Conservation (phyloP, 768 basidiomycete species). For the Tricholoma sp. region DNA sequence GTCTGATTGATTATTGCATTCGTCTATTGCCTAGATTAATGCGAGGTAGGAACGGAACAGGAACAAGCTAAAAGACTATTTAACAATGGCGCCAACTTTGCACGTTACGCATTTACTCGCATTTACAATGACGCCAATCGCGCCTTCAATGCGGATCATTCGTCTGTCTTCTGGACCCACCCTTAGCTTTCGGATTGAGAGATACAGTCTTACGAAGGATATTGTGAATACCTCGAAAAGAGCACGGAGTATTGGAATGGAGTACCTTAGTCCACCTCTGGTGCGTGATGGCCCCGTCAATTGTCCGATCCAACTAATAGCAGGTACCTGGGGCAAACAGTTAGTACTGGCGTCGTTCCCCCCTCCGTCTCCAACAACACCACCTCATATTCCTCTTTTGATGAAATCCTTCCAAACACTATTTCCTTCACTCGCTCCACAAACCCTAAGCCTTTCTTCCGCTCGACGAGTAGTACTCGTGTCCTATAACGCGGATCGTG, state of each 20-base stretch:
- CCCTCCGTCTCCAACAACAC: constrained; percentile 64
- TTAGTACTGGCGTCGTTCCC: constrained; percentile 90
- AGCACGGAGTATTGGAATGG: constrained; percentile 74
- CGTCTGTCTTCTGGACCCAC: constrained; percentile 89
- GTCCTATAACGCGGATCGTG: constrained; percentile 82
- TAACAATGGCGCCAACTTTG: constrained; percentile 86
- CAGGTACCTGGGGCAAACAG: constrained; percentile 32
- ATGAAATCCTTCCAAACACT: constrained; percentile 96
- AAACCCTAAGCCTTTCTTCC: constrained; percentile 74
- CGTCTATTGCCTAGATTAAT: neutral
- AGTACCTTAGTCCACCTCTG: constrained; percentile 89
- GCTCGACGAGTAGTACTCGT: constrained; percentile 93
- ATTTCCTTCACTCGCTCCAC: constrained; percentile 88
- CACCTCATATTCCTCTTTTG: constrained; percentile 83
- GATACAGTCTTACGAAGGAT: constrained; percentile 91
- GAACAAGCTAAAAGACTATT: constrained; percentile 91
- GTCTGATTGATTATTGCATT: constrained; percentile 12
- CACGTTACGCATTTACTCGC: constrained; percentile 91
- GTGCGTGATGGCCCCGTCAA: constrained; percentile 39
- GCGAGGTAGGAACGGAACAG: constrained; percentile 72
- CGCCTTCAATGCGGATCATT: constrained; percentile 83
- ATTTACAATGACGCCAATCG: constrained; percentile 80
- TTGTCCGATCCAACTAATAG: neutral
- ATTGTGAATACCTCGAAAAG: constrained; percentile 59
- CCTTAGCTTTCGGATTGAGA: constrained; percentile 85